phyloP scores from a whole-genome alignment of 352 stramenopile genomes.

The Plasmopara viticola region DNA sequence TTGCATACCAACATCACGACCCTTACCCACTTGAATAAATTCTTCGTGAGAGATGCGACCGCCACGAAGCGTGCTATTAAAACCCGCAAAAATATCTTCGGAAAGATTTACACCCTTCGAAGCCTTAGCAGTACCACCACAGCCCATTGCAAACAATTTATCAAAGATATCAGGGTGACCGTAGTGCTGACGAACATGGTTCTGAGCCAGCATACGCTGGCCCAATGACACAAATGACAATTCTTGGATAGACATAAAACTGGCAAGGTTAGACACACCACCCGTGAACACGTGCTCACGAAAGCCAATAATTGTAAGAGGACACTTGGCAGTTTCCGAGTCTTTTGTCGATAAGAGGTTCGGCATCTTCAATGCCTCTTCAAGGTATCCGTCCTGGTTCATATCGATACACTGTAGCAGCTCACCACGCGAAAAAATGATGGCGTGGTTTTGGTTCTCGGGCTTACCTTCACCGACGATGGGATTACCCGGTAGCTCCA shows the following conservation, averaged over 20 bases:
- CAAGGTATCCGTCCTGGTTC: constrained; percentile 85
- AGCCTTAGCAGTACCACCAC: constrained; percentile 73
- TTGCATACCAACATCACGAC: constrained; percentile 98
- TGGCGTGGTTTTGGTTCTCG: constrained; percentile 86
- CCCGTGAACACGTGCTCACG: constrained; percentile 84
- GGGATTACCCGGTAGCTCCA: constrained; percentile 79
- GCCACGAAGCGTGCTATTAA: constrained; percentile 76
- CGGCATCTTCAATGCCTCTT: constrained; percentile 82
- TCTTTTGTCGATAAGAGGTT: constrained; percentile 84
- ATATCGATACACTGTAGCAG: constrained; percentile 88
- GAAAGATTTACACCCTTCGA: constrained; percentile 84
- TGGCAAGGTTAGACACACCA: constrained; percentile 76
- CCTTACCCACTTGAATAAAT: constrained; percentile 92
- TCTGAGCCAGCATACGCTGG: constrained; percentile 75
- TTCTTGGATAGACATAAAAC: constrained; percentile 86
- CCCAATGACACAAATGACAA: constrained; percentile 79
- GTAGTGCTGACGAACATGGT: constrained; percentile 81
- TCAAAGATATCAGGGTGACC: constrained; percentile 87
- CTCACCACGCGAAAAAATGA: constrained; percentile 83
- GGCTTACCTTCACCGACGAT: constrained; percentile 85
- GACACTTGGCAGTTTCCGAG: constrained; percentile 49
- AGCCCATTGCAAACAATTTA: constrained; percentile 80
- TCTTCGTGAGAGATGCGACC: constrained; percentile 76
- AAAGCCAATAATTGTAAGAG: constrained; percentile 83
- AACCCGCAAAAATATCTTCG: constrained; percentile 88